Evolutionary conservation across 768 basidiomycete genomes (phyloP).

Genomic region (Russula dissimulans): DNA sequence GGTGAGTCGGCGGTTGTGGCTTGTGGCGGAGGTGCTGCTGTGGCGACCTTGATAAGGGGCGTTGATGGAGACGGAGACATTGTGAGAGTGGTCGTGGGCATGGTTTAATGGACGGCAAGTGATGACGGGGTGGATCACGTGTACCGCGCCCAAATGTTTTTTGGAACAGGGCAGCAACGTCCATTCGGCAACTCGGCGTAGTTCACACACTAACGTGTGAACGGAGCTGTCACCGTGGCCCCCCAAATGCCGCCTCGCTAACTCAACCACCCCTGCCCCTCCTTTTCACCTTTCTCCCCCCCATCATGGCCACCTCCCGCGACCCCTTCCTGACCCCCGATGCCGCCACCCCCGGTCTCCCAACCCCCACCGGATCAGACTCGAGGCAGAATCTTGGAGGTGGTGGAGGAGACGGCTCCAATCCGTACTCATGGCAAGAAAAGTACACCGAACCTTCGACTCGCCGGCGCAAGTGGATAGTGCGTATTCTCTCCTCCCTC

Average conservation of each 20-base stretch:
- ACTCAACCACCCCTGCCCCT: not conserved
- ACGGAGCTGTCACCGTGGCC: no score
- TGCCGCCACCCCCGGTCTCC: not conserved
- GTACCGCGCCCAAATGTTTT: no score
- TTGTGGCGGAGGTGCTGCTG: not conserved
- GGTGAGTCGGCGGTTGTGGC: not conserved
- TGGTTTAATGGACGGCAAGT: not conserved
- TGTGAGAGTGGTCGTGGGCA: constrained; percentile 15
- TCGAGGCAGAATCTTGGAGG: not conserved
- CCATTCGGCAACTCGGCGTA: no score
- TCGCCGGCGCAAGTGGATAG: constrained; percentile 12
- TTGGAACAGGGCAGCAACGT: no score
- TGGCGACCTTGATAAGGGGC: constrained; percentile 1
- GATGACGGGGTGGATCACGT: no score
- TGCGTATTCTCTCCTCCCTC: not conserved
- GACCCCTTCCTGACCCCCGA: constrained; percentile 13
- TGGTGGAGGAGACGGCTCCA: not conserved
- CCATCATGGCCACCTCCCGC: not conserved
- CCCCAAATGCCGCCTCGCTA: no score
- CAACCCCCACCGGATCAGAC: not conserved
- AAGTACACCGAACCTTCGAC: not conserved
- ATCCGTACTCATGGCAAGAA: constrained; percentile 1
- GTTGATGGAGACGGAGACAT: constrained; percentile 5
- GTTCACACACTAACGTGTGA: no score
- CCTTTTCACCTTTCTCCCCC: not conserved